Percentiles rank a stretch among this genome's conserved stretches.
Evolutionary conservation across 352 stramenopile genomes (phyloP).

Genomic region (Phytophthora megakarya): DNA sequence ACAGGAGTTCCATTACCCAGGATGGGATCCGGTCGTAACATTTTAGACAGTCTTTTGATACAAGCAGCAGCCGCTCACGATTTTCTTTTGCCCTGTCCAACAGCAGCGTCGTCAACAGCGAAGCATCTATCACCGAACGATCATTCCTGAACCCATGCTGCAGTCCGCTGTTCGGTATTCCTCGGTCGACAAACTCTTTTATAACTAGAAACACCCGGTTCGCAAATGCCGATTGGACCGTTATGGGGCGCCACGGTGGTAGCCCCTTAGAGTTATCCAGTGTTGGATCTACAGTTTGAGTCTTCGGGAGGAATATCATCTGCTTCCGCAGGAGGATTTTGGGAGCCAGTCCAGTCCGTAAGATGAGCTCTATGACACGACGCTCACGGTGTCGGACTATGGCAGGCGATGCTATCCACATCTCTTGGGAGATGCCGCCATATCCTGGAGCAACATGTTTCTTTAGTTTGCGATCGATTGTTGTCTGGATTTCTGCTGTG

Average conservation of each 20-base stretch:
- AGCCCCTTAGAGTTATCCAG: constrained; percentile 6
- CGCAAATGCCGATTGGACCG: not conserved
- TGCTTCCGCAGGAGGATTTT: not conserved
- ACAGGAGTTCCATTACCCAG: constrained; percentile 12
- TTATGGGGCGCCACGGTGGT: not conserved
- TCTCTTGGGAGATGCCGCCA: not conserved
- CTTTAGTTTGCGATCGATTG: constrained; percentile 1
- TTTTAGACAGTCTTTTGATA: constrained; percentile 9
- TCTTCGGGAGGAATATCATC: constrained; percentile 7
- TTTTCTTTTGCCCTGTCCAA: no score
- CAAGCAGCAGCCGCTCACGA: constrained; percentile 3
- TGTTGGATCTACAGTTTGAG: not conserved
- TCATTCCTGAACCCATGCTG: constrained; percentile 6
- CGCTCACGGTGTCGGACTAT: not conserved
- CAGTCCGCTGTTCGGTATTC: not conserved
- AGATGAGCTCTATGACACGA: constrained; percentile 1
- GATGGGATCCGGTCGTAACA: constrained; percentile 10
- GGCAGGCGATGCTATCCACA: not conserved
- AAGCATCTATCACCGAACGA: not conserved
- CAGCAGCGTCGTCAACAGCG: not conserved
- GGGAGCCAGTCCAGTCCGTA: not conserved
- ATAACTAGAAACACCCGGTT: not conserved
- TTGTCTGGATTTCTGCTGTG: not conserved
- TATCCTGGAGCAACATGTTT: constrained; percentile 1
- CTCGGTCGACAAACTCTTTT: constrained; percentile 4